Percentiles rank a stretch among this genome's conserved stretches.
phyloP scores from a whole-genome alignment of 1,139 yeast species.

The Geotrichum klebahnii region DNA sequence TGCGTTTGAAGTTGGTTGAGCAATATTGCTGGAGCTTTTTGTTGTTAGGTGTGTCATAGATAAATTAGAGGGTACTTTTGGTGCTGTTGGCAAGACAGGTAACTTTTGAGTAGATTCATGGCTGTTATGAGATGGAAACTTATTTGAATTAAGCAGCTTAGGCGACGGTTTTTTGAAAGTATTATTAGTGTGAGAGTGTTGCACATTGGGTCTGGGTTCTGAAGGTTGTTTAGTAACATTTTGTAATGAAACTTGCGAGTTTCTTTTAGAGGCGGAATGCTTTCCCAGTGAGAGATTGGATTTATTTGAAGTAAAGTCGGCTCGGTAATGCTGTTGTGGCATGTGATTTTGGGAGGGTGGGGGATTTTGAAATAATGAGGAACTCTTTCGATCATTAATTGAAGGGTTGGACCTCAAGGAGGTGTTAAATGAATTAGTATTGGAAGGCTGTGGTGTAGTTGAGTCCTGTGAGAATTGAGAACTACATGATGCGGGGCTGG shows the following conservation, averaged over 20 bases:
- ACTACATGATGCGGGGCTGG: no score
- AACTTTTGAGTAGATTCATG: constrained; percentile 2
- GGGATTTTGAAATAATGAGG: constrained; percentile 12
- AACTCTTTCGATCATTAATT: constrained; percentile 7
- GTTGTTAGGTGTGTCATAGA: constrained; percentile 14
- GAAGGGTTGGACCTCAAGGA: constrained; percentile 1
- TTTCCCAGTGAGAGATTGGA: background rate
- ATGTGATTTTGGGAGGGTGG: background rate
- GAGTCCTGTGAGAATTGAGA: constrained; percentile 8
- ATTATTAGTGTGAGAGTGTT: background rate
- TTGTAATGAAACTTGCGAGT: constrained; percentile 5
- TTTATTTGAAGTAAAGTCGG: background rate
- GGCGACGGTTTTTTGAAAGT: background rate
- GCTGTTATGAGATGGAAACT: background rate
- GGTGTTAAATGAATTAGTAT: background rate
- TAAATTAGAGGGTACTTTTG: constrained; percentile 10
- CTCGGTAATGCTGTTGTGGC: constrained; percentile 7
- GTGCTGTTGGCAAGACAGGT: constrained; percentile 1
- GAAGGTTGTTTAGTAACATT: background rate
- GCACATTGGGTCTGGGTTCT: background rate
- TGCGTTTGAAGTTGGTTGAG: constrained; percentile 1
- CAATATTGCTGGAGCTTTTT: constrained; percentile 8
- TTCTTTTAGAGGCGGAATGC: background rate
- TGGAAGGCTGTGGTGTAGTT: constrained; percentile 1
- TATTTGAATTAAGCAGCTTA: background rate